Evolutionary conservation across 1,139 yeast species (phyloP).

Genomic region (Yamadazyma triangularis): DNA sequence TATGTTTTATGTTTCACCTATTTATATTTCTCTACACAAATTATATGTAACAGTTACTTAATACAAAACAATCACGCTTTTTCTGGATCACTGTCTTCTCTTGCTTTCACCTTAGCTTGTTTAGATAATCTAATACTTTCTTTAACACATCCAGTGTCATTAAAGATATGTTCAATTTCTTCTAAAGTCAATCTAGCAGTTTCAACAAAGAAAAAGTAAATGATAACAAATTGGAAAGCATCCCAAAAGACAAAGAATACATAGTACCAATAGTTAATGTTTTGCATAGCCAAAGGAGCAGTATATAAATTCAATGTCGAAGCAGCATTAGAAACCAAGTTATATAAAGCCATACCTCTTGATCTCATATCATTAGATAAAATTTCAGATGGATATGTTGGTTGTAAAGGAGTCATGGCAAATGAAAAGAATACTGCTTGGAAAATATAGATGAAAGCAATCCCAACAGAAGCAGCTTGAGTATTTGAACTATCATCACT

Average conservation of each 20-base stretch:
- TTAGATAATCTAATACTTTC: conserved; percentile 9
- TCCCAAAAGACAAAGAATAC: conserved; percentile 18
- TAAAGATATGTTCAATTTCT: conserved; percentile 24
- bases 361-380: conserved; percentile 14
- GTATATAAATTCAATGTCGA: conserved; percentile 16
- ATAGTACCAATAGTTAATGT: conserved; percentile 17
- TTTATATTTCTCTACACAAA: no score
- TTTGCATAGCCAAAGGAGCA: conserved; percentile 19
- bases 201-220: conserved; percentile 25
- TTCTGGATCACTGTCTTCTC: no score
- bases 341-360: conserved; percentile 13
- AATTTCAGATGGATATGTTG: conserved; percentile 18
- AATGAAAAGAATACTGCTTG: conserved; percentile 17
- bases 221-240: conserved; percentile 13
- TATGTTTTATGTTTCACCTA: no score
- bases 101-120: conserved; percentile 2
- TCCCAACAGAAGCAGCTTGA: conserved; percentile 12
- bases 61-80: no score
- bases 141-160: conserved; percentile 7
- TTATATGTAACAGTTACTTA: no score
- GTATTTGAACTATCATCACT: conserved; percentile 8
- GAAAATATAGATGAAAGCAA: conserved; percentile 17
- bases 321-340: conserved; percentile 14
- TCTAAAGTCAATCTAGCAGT: conserved; percentile 24
- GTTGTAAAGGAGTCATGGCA: conserved; percentile 18